These are phyloP conservation scores for Entrophospora sp. DNA, from an alignment of 192 early-diverging fungal species.

Conservation along the genomic window DNA sequence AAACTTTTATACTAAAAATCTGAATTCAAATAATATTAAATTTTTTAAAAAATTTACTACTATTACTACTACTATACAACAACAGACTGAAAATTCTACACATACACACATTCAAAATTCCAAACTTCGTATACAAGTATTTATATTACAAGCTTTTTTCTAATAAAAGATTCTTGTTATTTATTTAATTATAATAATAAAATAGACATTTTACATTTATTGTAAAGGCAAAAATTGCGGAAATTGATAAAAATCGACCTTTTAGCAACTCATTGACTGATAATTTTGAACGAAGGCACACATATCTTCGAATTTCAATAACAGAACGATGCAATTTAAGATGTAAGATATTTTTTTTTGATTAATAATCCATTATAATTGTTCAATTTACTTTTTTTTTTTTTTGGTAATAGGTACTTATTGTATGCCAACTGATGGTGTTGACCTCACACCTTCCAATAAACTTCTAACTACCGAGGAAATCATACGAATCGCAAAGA, in stretches of 20 bases:
- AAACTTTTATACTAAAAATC: too few relatives aligned
- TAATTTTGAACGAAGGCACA: conserved; percentile 79
- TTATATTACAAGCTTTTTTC: not conserved
- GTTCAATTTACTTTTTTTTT: too few relatives aligned
- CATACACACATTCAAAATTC: too few relatives aligned
- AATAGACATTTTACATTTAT: not conserved
- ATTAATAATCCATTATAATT: too few relatives aligned
- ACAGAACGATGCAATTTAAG: conserved; percentile 94
- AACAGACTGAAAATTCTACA: too few relatives aligned
- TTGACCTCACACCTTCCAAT: conserved; percentile 58
- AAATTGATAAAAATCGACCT: conserved; percentile 32
- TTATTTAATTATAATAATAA: not conserved
- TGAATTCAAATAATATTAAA: too few relatives aligned
- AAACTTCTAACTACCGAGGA: conserved; percentile 72
- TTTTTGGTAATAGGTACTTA: conserved; percentile 84
- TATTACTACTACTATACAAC: too few relatives aligned
- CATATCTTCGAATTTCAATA: conserved; percentile 88
- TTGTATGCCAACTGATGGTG: conserved; percentile 91
- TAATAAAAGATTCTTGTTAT: not conserved
- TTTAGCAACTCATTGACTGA: conserved; percentile 52
- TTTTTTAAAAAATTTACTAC: too few relatives aligned
- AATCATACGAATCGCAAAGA: conserved; percentile 64
- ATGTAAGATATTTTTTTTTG: conserved; percentile 46
- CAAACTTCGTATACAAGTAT: not conserved
- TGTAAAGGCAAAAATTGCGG: conserved; percentile 30